Percentiles rank a stretch among this genome's conserved stretches.
phyloP scores from a whole-genome alignment of 495 filamentous ascomycete genomes.

The Penicillium tannophilum region DNA sequence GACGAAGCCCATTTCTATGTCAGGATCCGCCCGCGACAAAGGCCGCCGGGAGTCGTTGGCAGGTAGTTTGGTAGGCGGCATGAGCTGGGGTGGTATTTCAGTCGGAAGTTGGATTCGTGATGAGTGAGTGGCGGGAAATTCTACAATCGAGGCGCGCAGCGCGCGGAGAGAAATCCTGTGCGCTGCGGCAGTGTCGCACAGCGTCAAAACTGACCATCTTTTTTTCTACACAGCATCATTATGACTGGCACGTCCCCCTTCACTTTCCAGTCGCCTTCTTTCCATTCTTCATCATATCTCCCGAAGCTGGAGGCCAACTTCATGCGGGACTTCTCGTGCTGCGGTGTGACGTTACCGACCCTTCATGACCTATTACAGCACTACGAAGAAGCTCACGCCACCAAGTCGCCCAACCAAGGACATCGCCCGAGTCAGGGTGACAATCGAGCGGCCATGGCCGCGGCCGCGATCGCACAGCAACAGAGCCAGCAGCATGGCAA shows the following conservation, averaged over 20 bases:
- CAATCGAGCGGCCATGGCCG: constrained; percentile 59
- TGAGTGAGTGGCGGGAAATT: constrained; percentile 71
- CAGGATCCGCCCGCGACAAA: constrained; percentile 71
- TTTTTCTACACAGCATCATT: constrained; percentile 66
- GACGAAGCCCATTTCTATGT: constrained; percentile 84
- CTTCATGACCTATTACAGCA: constrained; percentile 95
- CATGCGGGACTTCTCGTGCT: constrained; percentile 94
- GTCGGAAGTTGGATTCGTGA: constrained; percentile 96
- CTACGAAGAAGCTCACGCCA: constrained; percentile 91
- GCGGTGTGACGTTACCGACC: constrained; percentile 80
- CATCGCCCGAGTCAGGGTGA: constrained; percentile 57
- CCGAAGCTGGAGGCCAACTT: constrained; percentile 97
- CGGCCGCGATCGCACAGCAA: constrained; percentile 56
- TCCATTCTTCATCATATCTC: constrained; percentile 95
- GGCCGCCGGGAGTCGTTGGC: constrained; percentile 81
- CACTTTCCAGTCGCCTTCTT: constrained; percentile 86
- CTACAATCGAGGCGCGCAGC: constrained; percentile 9
- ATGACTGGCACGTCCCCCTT: constrained; percentile 97
- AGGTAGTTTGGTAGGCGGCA: constrained; percentile 84
- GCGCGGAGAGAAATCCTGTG: constrained; percentile 14
- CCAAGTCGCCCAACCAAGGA: constrained; percentile 60
- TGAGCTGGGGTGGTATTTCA: constrained; percentile 98
- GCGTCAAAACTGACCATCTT: constrained; percentile 32
- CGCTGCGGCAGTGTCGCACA: constrained; percentile 23
- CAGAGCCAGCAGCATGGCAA: constrained; percentile 54